phyloP scores from a whole-genome alignment of 2,329 filamentous ascomycete species.

The Aspergillus vadensis region DNA sequence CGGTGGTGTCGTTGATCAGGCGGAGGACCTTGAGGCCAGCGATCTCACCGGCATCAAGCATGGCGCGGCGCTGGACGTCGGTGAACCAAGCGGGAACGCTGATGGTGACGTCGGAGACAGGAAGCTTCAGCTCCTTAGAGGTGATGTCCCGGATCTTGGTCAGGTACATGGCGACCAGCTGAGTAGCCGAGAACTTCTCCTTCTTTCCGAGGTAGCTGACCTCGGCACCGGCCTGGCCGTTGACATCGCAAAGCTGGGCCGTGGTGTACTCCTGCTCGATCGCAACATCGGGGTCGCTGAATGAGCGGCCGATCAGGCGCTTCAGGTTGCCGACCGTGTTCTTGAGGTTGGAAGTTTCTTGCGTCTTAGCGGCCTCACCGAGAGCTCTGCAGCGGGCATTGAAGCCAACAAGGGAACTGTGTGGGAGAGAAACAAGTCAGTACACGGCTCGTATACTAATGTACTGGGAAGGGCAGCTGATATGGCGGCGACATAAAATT shows the following conservation, averaged over 20 bases:
- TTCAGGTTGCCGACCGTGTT: conserved; percentile 95
- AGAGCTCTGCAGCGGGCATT: conserved; percentile 91
- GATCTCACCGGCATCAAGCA: conserved; percentile 91
- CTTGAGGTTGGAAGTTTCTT: conserved; percentile 99
- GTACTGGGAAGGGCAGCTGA: neutral
- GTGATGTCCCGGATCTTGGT: conserved; percentile 92
- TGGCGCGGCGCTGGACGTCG: conserved; percentile 82
- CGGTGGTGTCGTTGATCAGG: conserved; percentile 97
- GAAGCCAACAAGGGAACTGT: conserved; percentile 89
- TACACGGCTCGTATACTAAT: neutral
- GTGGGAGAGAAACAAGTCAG: conserved; percentile 19
- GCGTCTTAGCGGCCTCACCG: conserved; percentile 94
- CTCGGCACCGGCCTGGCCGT: conserved; percentile 93
- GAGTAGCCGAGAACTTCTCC: conserved; percentile 90
- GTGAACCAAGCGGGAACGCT: conserved; percentile 97
- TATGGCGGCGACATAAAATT: conserved; percentile 2
- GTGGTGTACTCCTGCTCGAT: conserved; percentile 91
- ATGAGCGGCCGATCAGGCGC: conserved; percentile 82
- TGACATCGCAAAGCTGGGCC: conserved; percentile 80
- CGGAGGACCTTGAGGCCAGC: conserved; percentile 89
- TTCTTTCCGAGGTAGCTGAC: conserved; percentile 92
- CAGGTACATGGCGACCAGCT: conserved; percentile 92
- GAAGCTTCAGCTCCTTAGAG: conserved; percentile 81
- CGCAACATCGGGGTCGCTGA: conserved; percentile 88
- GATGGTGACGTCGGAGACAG: conserved; percentile 90